A percentile compares a stretch with the other conserved stretches of the same genome.
These are phyloP conservation scores for Rhizoctonia solani DNA, from an alignment of 1,284 basidiomycete species.

Conservation along the genomic window DNA sequence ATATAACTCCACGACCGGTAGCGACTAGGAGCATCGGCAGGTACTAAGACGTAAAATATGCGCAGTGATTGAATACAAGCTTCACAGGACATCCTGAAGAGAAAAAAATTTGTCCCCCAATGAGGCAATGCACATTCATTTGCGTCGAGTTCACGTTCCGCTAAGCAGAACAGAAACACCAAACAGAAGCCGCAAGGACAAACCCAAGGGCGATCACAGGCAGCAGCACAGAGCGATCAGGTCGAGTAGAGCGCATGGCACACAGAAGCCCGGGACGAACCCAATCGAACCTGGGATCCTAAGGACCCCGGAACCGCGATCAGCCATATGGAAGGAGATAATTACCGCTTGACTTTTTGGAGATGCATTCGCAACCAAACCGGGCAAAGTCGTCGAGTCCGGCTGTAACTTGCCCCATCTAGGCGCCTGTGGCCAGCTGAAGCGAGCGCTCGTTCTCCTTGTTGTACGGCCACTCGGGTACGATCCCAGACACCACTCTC, in stretches of 20 bases:
- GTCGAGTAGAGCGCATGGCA: background rate
- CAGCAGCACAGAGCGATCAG: slow-evolving; percentile 1
- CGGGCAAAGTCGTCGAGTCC: background rate
- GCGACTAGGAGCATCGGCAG: too few species aligned
- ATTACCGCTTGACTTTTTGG: background rate
- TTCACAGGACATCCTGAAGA: too few species aligned
- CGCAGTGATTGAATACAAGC: too few species aligned
- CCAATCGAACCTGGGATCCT: too few species aligned
- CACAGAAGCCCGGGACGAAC: background rate
- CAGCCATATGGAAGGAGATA: slow-evolving; percentile 3
- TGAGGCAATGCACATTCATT: background rate
- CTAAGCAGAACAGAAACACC: background rate
- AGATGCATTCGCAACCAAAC: background rate
- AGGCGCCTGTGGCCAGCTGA: background rate
- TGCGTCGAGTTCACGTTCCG: background rate
- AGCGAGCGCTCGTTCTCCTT: background rate
- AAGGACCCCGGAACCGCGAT: slow-evolving; percentile 30
- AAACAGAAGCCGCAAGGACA: background rate
- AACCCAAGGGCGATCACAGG: background rate
- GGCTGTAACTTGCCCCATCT: background rate
- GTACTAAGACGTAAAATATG: too few species aligned
- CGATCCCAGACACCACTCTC: background rate
- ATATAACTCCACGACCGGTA: too few species aligned
- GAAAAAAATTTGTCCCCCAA: too few species aligned
- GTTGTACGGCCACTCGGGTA: background rate